These are phyloP conservation scores for Arachnomyces sp. DNA, from an alignment of 2,329 filamentous ascomycete genomes.

Conservation along the genomic window DNA sequence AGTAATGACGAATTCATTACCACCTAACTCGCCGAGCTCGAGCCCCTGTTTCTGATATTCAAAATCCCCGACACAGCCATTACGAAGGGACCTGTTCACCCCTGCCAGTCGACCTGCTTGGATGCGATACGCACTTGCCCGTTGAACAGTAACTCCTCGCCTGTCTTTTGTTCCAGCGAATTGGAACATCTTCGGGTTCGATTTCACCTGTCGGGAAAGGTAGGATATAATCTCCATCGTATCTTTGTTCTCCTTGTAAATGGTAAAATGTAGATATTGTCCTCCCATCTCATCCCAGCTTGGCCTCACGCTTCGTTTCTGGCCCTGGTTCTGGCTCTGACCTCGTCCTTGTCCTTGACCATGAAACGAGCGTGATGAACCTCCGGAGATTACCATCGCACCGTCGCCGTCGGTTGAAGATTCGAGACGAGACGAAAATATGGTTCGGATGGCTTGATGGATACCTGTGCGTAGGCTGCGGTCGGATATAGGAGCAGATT, in stretches of 20 bases:
- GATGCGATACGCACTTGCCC: conserved; percentile 61
- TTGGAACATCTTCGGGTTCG: conserved; percentile 60
- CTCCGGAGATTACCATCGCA: conserved; percentile 50
- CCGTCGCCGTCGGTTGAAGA: conserved; percentile 69
- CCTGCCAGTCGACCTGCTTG: conserved; percentile 56
- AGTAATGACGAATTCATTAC: conserved; percentile 90
- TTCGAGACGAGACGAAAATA: conserved; percentile 72
- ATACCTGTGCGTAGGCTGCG: conserved; percentile 56
- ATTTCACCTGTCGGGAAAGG: conserved; percentile 64
- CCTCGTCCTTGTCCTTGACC: conserved; percentile 21
- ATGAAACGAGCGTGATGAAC: conserved; percentile 5
- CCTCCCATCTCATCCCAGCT: conserved; percentile 63
- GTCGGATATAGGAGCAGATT: conserved; percentile 50
- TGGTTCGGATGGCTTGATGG: conserved; percentile 62
- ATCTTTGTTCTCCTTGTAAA: conserved; percentile 96
- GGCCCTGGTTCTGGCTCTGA: conserved; percentile 17
- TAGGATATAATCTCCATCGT: conserved; percentile 85
- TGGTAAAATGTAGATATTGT: conserved; percentile 79
- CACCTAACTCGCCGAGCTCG: conserved; percentile 72
- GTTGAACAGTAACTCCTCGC: conserved; percentile 76
- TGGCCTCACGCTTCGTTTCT: conserved; percentile 35
- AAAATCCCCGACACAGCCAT: conserved; percentile 68
- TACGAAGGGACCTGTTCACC: conserved; percentile 54
- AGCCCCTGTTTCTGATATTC: conserved; percentile 65
- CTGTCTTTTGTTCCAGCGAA: conserved; percentile 91